A percentile compares a stretch with the other conserved stretches of the same genome.
Evolutionary conservation across 768 basidiomycete species (phyloP).

Genomic region (Pholiota microspora): DNA sequence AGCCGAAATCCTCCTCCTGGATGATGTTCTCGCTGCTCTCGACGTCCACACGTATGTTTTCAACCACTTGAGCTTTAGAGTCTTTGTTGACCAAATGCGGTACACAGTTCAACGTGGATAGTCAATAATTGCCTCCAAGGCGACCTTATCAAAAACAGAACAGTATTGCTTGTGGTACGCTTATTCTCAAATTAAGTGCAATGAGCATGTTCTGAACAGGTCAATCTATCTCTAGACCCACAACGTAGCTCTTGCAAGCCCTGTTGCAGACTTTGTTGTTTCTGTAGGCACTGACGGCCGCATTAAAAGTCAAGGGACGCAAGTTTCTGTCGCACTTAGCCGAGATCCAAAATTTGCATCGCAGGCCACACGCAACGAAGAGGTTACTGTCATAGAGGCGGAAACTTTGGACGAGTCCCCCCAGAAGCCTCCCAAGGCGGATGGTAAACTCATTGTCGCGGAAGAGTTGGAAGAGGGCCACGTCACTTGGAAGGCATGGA

Average conservation of each 20-base stretch:
- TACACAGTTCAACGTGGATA: conserved; percentile 82
- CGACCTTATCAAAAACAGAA: conserved; percentile 67
- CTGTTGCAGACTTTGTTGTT: conserved; percentile 53
- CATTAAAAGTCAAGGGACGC: conserved; percentile 43
- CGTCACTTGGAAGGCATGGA: conserved; percentile 26
- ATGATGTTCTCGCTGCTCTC: conserved; percentile 7
- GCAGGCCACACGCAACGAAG: conserved; percentile 23
- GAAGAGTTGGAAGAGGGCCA: conserved; percentile 53
- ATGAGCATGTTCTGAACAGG: neutral
- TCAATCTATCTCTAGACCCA: conserved; percentile 29
- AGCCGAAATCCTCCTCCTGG: neutral
- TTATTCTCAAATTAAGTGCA: neutral
- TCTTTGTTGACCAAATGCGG: no score
- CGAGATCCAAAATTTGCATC: conserved; percentile 34
- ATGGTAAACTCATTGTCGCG: conserved; percentile 57
- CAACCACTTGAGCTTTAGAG: no score
- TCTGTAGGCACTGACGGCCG: conserved; percentile 50
- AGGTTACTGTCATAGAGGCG: conserved; percentile 15
- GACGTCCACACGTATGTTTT: conserved; percentile 6
- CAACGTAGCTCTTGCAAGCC: conserved; percentile 46
- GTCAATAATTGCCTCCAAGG: conserved; percentile 75
- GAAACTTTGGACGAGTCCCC: conserved; percentile 19
- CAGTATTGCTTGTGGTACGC: conserved; percentile 71
- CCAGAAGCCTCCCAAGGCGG: conserved; percentile 18
- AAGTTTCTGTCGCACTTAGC: conserved; percentile 39